Conservation (phyloP, 176 grass and related monocot species). For the Canna indica region DNA sequence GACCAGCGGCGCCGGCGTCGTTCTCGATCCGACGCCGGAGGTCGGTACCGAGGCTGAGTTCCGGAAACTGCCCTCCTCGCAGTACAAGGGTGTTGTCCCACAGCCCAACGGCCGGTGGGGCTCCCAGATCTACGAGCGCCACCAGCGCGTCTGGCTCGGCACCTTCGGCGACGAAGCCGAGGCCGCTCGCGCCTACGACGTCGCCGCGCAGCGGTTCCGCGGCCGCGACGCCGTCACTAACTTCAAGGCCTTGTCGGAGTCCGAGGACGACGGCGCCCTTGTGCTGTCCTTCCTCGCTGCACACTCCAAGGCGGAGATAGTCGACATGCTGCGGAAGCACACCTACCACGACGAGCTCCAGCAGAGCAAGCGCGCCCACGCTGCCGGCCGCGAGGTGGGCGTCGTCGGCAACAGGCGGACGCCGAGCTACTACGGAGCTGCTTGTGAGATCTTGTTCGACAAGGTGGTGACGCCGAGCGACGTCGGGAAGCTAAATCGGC, state of each 20-base stretch:
- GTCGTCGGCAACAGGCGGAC: no score
- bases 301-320: no score
- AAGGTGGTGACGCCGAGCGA: conserved; percentile 93
- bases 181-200: conserved; percentile 70
- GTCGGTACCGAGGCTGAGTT: no score
- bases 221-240: conserved; percentile 89
- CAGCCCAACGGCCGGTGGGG: conserved; percentile 98
- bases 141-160: conserved; percentile 96
- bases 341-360: no score
- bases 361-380: no score
- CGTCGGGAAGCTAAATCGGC: conserved; percentile 88
- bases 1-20: no score
- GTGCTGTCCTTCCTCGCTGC: no score
- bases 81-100: conserved; percentile 90
- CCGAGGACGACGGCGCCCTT: conserved; percentile 14
- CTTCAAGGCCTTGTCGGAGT: conserved; percentile 53
- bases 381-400: no score
- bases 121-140: conserved; percentile 94
- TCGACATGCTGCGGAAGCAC: no score
- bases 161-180: conserved; percentile 69
- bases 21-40: no score
- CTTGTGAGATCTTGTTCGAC: conserved; percentile 62
- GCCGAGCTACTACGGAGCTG: no score
- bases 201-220: conserved; percentile 75
- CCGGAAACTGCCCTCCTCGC: conserved; percentile 39